Evolutionary conservation across 2,329 filamentous ascomycete species (phyloP), one percentile per base, ranked within the genome.

Genomic region (Pseudopyrenochaeta lycopersici): DNA sequence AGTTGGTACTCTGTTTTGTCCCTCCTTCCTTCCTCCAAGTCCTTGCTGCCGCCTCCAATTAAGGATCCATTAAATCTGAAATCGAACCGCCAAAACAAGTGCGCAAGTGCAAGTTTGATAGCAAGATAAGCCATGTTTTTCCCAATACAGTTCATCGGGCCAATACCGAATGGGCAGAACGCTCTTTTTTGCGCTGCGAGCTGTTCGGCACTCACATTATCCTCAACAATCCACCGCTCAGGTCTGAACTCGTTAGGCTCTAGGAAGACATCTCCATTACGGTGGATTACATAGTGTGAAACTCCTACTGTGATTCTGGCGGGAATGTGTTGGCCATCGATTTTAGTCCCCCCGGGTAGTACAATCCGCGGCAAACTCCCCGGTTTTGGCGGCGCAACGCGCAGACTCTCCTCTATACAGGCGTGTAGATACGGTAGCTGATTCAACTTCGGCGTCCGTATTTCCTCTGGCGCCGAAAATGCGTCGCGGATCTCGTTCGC

Each of bases 111-210:
- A 6, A 84, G 82, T 58, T 78, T 84, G 82, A 89, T 84, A 77
- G 90, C 87, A 46, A 83, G 77, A 60, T 89, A 88, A 2, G 86
- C 87, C 39, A 89, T 73, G 1, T 81, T 81, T 78, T 89, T 90
- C 1, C 88, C 88, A 44, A 90, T 88, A 66, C 89, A 91, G 77
- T 1, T 86, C 82, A 0, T 52, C 0, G 49, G 56, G 0, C 89
- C 89, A 52, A 90, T 76, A 21, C 84, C 85, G 60, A 91, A 91
- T 1, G 90, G 88, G 56, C 85, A 90, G 73, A 90, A 93, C 0
- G 89, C 89, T 33, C 31, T 51, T 15, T 45, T 36, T 3, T 49
- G 48, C 23, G 52, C 12, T 23, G 46, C 39, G 35, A 54, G 54
- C 10, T 11, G n/a, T 27, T 46, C 33, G 18, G 51, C 39, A 5